Evolutionary conservation across 805 yeast species (phyloP).

Genomic region (Pichia gijzeniarum): DNA sequence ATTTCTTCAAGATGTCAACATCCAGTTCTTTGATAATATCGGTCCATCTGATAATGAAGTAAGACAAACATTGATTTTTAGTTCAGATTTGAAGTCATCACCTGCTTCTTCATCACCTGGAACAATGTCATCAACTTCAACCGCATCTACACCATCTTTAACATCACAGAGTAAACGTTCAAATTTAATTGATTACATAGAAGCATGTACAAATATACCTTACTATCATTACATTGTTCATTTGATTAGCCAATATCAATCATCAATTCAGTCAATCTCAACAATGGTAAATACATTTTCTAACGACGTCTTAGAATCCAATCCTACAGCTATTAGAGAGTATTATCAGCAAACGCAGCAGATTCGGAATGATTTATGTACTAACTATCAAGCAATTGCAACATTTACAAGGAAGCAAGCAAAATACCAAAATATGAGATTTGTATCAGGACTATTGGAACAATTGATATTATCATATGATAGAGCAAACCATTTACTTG

Average conservation of each 20-base stretch:
- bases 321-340: conserved; percentile 28
- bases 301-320: conserved; percentile 25
- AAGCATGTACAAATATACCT: conserved; percentile 25
- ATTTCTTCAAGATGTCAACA: conserved; percentile 26
- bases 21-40: conserved; percentile 27
- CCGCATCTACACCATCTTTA: neutral
- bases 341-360: conserved; percentile 25
- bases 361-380: conserved; percentile 21
- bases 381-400: conserved; percentile 29
- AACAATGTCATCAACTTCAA: conserved; percentile 8
- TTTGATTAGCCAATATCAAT: conserved; percentile 24
- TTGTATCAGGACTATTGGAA: conserved; percentile 23
- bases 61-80: conserved; percentile 8
- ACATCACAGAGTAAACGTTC: conserved; percentile 9
- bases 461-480: conserved; percentile 26
- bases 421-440: conserved; percentile 25
- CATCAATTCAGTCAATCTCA: conserved; percentile 24
- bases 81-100: neutral
- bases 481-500: conserved; percentile 18
- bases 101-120: neutral
- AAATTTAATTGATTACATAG: conserved; percentile 25
- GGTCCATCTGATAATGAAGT: conserved; percentile 27
- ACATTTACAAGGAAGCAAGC: conserved; percentile 27
- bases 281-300: conserved; percentile 25
- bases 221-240: conserved; percentile 27